Conservation (phyloP, 192 early-diverging fungal species). For the Pilaira anomala region DNA sequence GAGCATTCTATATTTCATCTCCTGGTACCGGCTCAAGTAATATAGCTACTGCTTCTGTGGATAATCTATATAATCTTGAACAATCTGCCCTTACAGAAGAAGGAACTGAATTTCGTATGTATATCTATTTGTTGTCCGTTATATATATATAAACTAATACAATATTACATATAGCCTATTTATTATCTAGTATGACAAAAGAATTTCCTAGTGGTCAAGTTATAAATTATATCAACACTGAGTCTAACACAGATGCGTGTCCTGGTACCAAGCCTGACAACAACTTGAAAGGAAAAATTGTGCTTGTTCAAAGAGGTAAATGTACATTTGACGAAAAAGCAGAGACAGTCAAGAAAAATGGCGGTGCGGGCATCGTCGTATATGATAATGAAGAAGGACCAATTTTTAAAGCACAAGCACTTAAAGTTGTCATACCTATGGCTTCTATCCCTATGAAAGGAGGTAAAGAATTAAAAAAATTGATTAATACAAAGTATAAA, state of each 20-base stretch:
- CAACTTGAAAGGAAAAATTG: conserved; percentile 47
- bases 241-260: conserved; percentile 50
- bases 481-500: conserved; percentile 26
- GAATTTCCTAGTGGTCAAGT: conserved; percentile 40
- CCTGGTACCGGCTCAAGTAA: conserved; percentile 55
- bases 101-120: conserved; percentile 6
- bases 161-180: conserved; percentile 5
- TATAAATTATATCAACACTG: conserved; percentile 41
- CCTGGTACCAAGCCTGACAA: conserved; percentile 30
- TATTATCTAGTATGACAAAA: conserved; percentile 15
- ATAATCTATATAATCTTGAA: conserved; percentile 40
- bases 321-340: conserved; percentile 69
- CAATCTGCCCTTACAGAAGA: not conserved
- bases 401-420: conserved; percentile 20
- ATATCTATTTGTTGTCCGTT: conserved; percentile 2
- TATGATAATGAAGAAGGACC: conserved; percentile 46
- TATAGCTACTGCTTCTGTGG: conserved; percentile 56
- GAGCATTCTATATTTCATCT: conserved; percentile 55
- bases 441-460: conserved; percentile 52
- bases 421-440: conserved; percentile 48
- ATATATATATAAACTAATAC: not conserved
- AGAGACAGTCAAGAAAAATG: conserved; percentile 47
- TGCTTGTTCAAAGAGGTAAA: conserved; percentile 63
- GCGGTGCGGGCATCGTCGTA: conserved; percentile 64
- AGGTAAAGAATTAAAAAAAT: conserved; percentile 46